These are phyloP conservation scores for Pestalotiopsis sp. DNA, from an alignment of 2,329 filamentous ascomycete species.

Conservation along the genomic window DNA sequence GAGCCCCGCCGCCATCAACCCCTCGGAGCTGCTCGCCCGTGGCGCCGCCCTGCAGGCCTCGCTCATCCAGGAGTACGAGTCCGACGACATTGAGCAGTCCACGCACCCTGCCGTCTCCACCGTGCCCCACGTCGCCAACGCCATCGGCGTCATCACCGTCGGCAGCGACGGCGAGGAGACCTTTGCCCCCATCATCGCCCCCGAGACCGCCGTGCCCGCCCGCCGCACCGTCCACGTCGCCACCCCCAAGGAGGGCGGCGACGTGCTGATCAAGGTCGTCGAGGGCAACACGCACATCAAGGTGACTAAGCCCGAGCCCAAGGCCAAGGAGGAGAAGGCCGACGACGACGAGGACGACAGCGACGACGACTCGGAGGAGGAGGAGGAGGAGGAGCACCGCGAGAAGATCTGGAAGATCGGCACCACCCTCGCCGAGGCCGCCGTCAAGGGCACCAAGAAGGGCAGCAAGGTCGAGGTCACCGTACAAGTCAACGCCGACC, in stretches of 20 bases:
- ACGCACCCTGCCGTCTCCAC: constrained; percentile 95
- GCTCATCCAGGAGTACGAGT: constrained; percentile 91
- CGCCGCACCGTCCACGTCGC: constrained; percentile 80
- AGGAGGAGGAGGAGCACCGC: constrained; percentile 87
- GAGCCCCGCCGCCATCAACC: constrained; percentile 78
- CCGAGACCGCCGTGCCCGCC: constrained; percentile 88
- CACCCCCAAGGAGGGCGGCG: constrained; percentile 78
- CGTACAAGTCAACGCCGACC: constrained; percentile 81
- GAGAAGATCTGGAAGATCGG: constrained; percentile 94
- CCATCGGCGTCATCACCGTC: constrained; percentile 78
- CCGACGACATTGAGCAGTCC: constrained; percentile 91
- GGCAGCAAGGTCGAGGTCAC: constrained; percentile 91
- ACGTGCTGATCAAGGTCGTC: constrained; percentile 84
- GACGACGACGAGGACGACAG: constrained; percentile 62
- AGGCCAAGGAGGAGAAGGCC: constrained; percentile 64
- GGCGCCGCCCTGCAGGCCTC: constrained; percentile 95
- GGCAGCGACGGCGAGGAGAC: constrained; percentile 60
- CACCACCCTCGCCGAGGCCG: constrained; percentile 80
- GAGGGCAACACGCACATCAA: constrained; percentile 93
- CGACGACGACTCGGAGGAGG: constrained; percentile 70
- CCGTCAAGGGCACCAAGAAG: constrained; percentile 82
- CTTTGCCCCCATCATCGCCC: constrained; percentile 79
- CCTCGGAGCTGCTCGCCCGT: constrained; percentile 83
- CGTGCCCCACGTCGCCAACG: constrained; percentile 84
- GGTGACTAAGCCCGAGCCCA: constrained; percentile 83